A percentile compares a stretch with the other conserved stretches of the same genome.
phyloP scores from a whole-genome alignment of 805 yeast genomes.

The Hanseniaspora mollemarum region DNA sequence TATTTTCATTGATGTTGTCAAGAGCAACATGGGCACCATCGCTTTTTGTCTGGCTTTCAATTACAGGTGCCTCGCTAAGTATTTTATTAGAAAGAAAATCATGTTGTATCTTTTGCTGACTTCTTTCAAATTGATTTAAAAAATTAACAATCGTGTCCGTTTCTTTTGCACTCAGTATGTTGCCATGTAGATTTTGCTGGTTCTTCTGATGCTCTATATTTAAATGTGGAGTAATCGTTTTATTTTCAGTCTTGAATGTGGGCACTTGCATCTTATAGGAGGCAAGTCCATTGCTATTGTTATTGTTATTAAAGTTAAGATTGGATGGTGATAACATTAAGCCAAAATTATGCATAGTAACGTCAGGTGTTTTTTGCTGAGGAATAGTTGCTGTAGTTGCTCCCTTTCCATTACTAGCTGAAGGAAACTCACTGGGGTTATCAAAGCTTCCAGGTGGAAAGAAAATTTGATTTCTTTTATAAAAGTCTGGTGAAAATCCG shows the following conservation, averaged over 20 bases:
- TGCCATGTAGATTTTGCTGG: background rate
- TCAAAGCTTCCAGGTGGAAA: background rate
- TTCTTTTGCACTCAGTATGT: slow-evolving; percentile 27
- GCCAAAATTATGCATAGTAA: background rate
- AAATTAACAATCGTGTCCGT: slow-evolving; percentile 28
- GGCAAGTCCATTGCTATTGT: background rate
- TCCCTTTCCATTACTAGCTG: background rate
- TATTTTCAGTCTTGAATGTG: background rate
- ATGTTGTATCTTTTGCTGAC: background rate
- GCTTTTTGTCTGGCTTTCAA: background rate
- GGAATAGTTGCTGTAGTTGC: background rate
- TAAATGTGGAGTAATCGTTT: background rate
- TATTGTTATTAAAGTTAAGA: background rate
- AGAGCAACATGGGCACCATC: background rate
- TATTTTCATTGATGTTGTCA: background rate
- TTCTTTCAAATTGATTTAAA: slow-evolving; percentile 23
- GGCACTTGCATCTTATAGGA: background rate
- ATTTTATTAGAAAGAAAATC: background rate
- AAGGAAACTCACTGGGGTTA: background rate
- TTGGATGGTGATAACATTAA: background rate
- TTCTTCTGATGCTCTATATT: background rate
- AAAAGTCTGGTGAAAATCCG: background rate
- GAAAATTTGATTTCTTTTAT: background rate
- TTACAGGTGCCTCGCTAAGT: background rate
- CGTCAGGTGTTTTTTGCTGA: background rate